A percentile compares a stretch with the other conserved stretches of the same genome.
Evolutionary conservation across 768 basidiomycete genomes (phyloP).

Genomic region (Boletus pseudopeckii): DNA sequence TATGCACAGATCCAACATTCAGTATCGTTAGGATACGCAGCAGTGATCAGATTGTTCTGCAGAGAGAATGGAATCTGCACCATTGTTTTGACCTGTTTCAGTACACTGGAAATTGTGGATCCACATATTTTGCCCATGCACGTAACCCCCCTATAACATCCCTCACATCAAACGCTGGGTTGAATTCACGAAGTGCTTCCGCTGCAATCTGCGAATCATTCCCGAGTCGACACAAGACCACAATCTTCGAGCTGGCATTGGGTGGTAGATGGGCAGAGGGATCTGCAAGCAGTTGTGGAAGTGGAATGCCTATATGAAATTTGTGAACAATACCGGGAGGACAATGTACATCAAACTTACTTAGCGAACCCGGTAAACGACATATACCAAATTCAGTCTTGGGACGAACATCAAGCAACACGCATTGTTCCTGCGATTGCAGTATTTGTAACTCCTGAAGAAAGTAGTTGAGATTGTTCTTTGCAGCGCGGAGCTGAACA

Average conservation of each 20-base stretch:
- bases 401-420: constrained; percentile 78
- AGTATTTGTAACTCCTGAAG: constrained; percentile 50
- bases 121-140: constrained; percentile 76
- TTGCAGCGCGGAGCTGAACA: background rate
- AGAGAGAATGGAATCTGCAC: too few relatives aligned
- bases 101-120: constrained; percentile 78
- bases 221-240: constrained; percentile 81
- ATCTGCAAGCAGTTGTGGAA: constrained; percentile 58
- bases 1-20: too few relatives aligned
- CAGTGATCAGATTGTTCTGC: too few relatives aligned
- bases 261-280: constrained; percentile 46
- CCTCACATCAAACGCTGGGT: constrained; percentile 37
- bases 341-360: constrained; percentile 42
- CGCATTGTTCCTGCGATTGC: constrained; percentile 25
- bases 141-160: constrained; percentile 81
- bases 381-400: constrained; percentile 84
- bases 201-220: constrained; percentile 96
- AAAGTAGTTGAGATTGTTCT: background rate
- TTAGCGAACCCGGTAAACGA: constrained; percentile 66
- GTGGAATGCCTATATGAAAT: constrained; percentile 62
- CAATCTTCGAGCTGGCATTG: constrained; percentile 29
- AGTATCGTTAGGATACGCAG: too few relatives aligned
- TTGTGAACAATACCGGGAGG: background rate
- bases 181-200: constrained; percentile 33
- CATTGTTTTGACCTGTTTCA: constrained; percentile 31